These are phyloP conservation scores for Plasmodium reichenowi DNA, from an alignment of 169 alveolate species.

Conservation along the genomic window DNA sequence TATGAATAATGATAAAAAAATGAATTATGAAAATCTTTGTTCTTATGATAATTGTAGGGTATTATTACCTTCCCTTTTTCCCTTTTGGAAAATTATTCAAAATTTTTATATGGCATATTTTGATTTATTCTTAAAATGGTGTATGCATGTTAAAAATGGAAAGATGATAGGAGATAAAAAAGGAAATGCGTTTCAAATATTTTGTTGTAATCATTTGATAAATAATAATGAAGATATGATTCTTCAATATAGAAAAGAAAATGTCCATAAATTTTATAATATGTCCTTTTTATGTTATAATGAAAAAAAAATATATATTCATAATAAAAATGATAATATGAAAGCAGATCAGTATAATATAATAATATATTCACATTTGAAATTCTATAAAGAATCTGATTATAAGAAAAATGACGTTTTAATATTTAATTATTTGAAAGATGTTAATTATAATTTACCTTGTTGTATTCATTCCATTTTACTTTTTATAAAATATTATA, in stretches of 20 bases:
- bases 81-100: neutral
- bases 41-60: neutral
- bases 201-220: neutral
- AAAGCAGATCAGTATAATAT: neutral
- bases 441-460: slow-evolving; percentile 28
- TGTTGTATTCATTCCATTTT: slow-evolving; percentile 49
- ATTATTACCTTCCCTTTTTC: too few relatives aligned
- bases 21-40: neutral
- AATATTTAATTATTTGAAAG: slow-evolving; percentile 15
- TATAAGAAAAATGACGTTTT: neutral
- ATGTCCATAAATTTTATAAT: neutral
- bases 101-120: neutral
- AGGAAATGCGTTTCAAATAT: neutral
- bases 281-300: neutral
- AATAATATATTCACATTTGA: too few relatives aligned
- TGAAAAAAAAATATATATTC: neutral
- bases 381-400: neutral
- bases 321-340: neutral
- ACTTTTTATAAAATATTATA: slow-evolving; percentile 41
- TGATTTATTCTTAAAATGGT: neutral
- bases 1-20: neutral
- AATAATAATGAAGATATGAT: neutral
- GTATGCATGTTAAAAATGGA: too few relatives aligned
- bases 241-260: neutral
- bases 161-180: neutral